Percentiles rank a stretch among this genome's conserved stretches.
Conservation (phyloP, 495 filamentous ascomycete species). For the Diplogelasinospora grovesii region DNA sequence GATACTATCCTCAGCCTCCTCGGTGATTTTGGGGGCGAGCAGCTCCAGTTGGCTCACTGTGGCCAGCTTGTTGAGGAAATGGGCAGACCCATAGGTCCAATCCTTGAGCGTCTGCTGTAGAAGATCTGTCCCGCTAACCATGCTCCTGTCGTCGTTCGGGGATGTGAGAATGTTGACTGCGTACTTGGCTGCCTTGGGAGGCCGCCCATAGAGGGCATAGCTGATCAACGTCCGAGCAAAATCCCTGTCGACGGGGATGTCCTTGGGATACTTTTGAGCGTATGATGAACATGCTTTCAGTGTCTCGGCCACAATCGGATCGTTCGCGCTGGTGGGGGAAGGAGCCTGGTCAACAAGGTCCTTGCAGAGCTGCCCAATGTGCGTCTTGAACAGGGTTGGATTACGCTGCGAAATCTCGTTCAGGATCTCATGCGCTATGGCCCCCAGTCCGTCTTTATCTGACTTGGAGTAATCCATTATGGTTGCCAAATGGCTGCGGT, state of each 20-base stretch:
- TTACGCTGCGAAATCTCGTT: slow-evolving; percentile 87
- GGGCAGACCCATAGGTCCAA: slow-evolving; percentile 66
- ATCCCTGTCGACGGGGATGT: slow-evolving; percentile 78
- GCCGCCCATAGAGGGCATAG: slow-evolving; percentile 75
- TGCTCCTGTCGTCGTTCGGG: slow-evolving; percentile 71
- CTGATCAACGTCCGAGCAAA: slow-evolving; percentile 72
- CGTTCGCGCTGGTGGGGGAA: slow-evolving; percentile 54
- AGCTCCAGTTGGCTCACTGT: slow-evolving; percentile 78
- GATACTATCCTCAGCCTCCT: slow-evolving; percentile 67
- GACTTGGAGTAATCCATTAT: slow-evolving; percentile 81
- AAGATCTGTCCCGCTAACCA: slow-evolving; percentile 74
- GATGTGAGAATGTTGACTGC: slow-evolving; percentile 85
- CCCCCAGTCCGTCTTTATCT: slow-evolving; percentile 68
- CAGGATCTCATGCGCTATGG: slow-evolving; percentile 79
- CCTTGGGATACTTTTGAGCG: slow-evolving; percentile 73
- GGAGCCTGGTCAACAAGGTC: slow-evolving; percentile 76
- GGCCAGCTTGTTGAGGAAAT: slow-evolving; percentile 80
- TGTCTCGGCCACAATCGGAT: slow-evolving; percentile 69
- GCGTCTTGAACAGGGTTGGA: slow-evolving; percentile 82
- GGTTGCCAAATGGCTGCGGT: slow-evolving; percentile 83
- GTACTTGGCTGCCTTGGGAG: slow-evolving; percentile 81
- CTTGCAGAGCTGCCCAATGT: slow-evolving; percentile 87
- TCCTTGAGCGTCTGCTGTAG: slow-evolving; percentile 64
- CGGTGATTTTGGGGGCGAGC: slow-evolving; percentile 64
- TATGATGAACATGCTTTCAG: slow-evolving; percentile 90